phyloP scores from a whole-genome alignment of 129 eudicot genomes.

The Flaveria sonorensis region DNA sequence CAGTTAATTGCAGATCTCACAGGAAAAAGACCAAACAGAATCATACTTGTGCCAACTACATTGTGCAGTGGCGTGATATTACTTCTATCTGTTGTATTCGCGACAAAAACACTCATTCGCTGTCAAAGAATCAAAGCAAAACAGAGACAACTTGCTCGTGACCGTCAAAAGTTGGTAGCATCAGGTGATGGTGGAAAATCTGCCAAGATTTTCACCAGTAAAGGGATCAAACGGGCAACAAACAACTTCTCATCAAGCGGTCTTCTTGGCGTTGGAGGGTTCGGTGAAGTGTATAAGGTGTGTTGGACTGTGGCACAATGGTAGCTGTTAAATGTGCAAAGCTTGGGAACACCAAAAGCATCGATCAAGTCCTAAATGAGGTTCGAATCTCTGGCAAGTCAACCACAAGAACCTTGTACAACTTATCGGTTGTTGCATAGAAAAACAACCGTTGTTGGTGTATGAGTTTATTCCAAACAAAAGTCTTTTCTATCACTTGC shows the following conservation, averaged over 20 bases:
- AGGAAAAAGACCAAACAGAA: slow-evolving; percentile 8
- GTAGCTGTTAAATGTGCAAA: slow-evolving; percentile 74
- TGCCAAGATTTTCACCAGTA: slow-evolving; percentile 55
- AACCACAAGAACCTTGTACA: slow-evolving; percentile 72
- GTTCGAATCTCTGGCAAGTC: slow-evolving; percentile 76
- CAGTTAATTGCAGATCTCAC: slow-evolving; percentile 22
- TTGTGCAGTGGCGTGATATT: slow-evolving; percentile 18
- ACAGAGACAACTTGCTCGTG: slow-evolving; percentile 43
- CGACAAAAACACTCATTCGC: slow-evolving; percentile 1
- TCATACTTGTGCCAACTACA: slow-evolving; percentile 21
- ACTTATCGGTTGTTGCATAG: slow-evolving; percentile 70
- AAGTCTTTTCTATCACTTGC: slow-evolving; percentile 57
- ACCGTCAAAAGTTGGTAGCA: slow-evolving; percentile 58
- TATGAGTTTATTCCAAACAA: slow-evolving; percentile 67
- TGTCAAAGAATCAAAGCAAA: slow-evolving; percentile 31
- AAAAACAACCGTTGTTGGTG: slow-evolving; percentile 64
- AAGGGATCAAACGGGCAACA: slow-evolving; percentile 64
- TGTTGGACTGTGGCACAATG: slow-evolving; percentile 56
- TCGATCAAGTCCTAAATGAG: slow-evolving; percentile 71
- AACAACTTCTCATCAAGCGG: slow-evolving; percentile 48
- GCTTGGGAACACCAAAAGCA: slow-evolving; percentile 60
- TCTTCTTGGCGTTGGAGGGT: slow-evolving; percentile 75
- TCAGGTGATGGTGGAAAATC: slow-evolving; percentile 57
- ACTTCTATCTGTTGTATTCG: slow-evolving; percentile 12
- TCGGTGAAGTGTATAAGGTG: slow-evolving; percentile 80